phyloP scores from a whole-genome alignment of 257 asterid species.

The Datura wrightii region DNA sequence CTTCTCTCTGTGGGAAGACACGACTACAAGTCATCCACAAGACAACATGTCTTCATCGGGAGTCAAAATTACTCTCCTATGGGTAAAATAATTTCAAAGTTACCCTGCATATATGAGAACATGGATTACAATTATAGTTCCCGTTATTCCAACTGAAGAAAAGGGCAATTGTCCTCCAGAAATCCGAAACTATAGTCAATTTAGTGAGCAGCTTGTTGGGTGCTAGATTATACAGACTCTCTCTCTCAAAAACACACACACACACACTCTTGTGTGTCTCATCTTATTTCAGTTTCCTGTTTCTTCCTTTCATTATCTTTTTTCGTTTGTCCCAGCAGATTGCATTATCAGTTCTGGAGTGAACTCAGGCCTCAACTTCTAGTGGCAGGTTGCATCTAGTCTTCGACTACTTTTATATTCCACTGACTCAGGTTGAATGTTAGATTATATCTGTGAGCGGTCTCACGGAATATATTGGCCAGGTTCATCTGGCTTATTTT shows the following conservation, averaged over 20 bases:
- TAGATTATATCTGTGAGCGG: background rate
- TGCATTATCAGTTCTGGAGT: slow-evolving; percentile 26
- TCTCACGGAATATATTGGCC: slow-evolving; percentile 13
- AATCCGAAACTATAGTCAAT: background rate
- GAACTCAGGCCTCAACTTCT: slow-evolving; percentile 20
- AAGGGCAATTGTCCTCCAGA: background rate
- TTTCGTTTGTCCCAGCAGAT: slow-evolving; percentile 19
- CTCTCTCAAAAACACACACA: background rate
- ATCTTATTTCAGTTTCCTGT: slow-evolving; percentile 24
- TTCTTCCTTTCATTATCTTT: slow-evolving; percentile 10
- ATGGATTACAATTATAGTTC: background rate
- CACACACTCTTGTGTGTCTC: background rate
- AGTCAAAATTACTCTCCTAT: background rate
- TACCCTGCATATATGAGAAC: background rate
- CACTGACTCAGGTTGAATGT: background rate
- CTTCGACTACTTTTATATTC: slow-evolving; percentile 15
- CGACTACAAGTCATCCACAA: background rate
- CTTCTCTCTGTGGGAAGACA: background rate
- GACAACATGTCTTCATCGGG: background rate
- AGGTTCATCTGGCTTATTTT: background rate
- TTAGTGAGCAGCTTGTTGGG: background rate
- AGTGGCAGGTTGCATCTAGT: background rate
- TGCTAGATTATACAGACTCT: background rate
- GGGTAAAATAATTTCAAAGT: background rate
- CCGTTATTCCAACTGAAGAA: background rate